These are phyloP conservation scores for Calcarisporium arbuscula DNA, from an alignment of 2,329 filamentous ascomycete genomes.

Conservation along the genomic window DNA sequence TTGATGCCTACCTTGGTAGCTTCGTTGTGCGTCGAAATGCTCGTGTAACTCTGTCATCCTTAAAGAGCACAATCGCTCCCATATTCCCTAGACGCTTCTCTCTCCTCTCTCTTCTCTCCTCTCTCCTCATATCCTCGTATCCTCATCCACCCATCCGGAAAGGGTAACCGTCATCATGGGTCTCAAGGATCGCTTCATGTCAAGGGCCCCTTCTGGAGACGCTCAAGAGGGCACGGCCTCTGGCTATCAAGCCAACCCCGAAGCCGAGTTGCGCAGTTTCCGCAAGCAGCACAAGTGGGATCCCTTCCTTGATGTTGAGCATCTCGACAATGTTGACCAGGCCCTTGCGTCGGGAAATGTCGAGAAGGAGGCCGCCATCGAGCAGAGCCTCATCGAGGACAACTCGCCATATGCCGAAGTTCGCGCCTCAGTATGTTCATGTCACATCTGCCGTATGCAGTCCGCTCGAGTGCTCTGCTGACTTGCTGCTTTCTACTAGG, in stretches of 20 bases:
- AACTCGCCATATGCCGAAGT: conserved; percentile 45
- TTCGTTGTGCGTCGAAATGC: too few relatives aligned
- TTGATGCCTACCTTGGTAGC: too few relatives aligned
- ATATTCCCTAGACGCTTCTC: too few relatives aligned
- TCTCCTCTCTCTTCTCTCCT: too few relatives aligned
- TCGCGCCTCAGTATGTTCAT: conserved; percentile 14
- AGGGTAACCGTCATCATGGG: too few relatives aligned
- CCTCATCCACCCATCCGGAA: too few relatives aligned
- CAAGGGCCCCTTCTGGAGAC: neutral
- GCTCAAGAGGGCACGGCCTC: neutral
- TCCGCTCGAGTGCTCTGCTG: neutral
- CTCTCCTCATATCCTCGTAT: too few relatives aligned
- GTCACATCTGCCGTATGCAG: neutral
- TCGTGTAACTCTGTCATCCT: too few relatives aligned
- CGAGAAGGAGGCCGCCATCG: conserved; percentile 34
- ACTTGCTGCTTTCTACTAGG: conserved; percentile 3
- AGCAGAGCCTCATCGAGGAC: conserved; percentile 38
- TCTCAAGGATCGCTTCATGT: conserved; percentile 1
- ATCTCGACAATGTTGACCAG: conserved; percentile 42
- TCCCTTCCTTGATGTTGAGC: conserved; percentile 44
- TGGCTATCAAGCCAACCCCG: conserved; percentile 3
- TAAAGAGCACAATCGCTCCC: too few relatives aligned
- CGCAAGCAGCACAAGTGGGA: conserved; percentile 39
- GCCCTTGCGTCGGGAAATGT: conserved; percentile 33
- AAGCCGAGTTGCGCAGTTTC: conserved; percentile 7